Base-by-base conservation (phyloP, 2,329 filamentous ascomycete genomes). In the Didymella keratinophila region DNA sequence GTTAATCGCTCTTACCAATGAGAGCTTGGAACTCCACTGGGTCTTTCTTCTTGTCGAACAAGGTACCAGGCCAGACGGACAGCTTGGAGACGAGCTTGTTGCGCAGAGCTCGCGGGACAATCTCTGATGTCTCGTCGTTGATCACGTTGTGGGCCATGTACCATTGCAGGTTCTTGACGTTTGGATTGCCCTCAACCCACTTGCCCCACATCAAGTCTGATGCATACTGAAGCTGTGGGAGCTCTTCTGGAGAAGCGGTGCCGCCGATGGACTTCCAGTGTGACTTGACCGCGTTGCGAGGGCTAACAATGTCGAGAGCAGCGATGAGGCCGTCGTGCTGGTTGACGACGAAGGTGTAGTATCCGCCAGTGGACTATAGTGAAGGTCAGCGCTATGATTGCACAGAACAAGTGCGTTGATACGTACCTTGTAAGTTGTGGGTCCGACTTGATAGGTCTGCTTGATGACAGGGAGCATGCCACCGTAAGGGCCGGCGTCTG, bases 131-230 rank as follows among this genome's bases (percentile, higher is more conserved):
- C 0, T 62, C 54, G 0, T 56, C 41, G 16, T 72, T 70, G 14
- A 62, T 28, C 14, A 71, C 37, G 2, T 59, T 42, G 7, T 64
- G 18, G 8, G 58, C 63, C 21, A 39, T 60, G 23, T 70, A 70
- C 18, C 65, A 47, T 4, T 55, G 58, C 10, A 70, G 53, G 10
- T 65, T 69, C n/a, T 52, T 63, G 34, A 71, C 5, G 25, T 70
- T 45, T 0, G 41, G 30, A 18, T 70, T 68, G 2, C 60, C 53
- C 1, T 56, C 55, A 16, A 46, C n/a, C 65, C 69, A 72, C 34
- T 60, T 64, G 3, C 47, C 60, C 70, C 69, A 72, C 30, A 68
- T 58, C 21, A 71, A 30, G 11, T 72, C 70, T 1, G 70, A 67
- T 11, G 42, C 32, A 14, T 41, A 47, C 1, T 54, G 52, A 2